phyloP scores from a whole-genome alignment of 805 yeast genomes.

The Ogataea pini region DNA sequence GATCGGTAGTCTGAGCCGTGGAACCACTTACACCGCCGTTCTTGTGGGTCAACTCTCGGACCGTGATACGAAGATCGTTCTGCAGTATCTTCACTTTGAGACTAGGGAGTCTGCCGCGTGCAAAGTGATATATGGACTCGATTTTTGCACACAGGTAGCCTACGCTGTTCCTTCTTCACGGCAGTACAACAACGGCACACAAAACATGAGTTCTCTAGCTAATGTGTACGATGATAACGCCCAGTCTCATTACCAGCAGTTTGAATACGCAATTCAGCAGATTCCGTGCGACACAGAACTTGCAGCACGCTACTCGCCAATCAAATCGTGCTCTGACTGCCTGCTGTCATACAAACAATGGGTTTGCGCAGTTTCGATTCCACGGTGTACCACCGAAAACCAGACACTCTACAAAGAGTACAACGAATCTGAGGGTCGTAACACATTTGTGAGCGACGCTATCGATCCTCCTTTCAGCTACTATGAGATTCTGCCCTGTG shows the following conservation, averaged over 20 bases:
- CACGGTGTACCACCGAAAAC: constrained; percentile 69
- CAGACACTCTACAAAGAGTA: constrained; percentile 48
- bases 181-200: constrained; percentile 28
- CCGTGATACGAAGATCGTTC: constrained; percentile 63
- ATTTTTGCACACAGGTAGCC: constrained; percentile 79
- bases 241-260: constrained; percentile 54
- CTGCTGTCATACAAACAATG: constrained; percentile 71
- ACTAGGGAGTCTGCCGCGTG: constrained; percentile 61
- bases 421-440: constrained; percentile 55
- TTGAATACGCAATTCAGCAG: constrained; percentile 73
- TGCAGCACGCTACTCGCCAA: constrained; percentile 71
- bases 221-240: constrained; percentile 67
- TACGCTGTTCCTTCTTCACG: constrained; percentile 73
- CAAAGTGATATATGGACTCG: constrained; percentile 68
- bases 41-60: constrained; percentile 50
- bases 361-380: constrained; percentile 88
- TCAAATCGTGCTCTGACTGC: constrained; percentile 75
- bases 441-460: constrained; percentile 50
- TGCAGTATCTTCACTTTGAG: constrained; percentile 54
- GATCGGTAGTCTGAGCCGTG: constrained; percentile 57
- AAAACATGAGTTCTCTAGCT: constrained; percentile 39
- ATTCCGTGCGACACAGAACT: constrained; percentile 70
- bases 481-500: constrained; percentile 84
- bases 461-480: constrained; percentile 59
- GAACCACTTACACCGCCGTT: constrained; percentile 65